Evolutionary conservation across 2,329 filamentous ascomycete genomes (phyloP).

Genomic region (Fusarium subtropicale): DNA sequence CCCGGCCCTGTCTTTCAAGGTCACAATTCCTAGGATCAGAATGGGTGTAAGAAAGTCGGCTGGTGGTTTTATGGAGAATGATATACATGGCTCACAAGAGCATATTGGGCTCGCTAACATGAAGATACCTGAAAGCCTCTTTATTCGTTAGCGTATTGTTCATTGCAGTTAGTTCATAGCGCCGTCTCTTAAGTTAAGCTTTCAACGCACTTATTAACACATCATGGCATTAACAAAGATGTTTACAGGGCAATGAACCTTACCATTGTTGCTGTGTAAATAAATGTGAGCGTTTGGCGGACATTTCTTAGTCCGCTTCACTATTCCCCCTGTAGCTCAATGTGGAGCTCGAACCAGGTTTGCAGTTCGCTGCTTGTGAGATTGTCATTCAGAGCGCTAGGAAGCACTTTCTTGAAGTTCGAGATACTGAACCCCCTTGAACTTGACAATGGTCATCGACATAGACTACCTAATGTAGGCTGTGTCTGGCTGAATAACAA

Average conservation of each 20-base stretch:
- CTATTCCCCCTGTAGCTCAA: neutral
- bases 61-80: conserved; percentile 41
- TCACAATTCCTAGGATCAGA: conserved; percentile 28
- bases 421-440: no score
- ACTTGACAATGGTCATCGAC: no score
- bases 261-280: neutral
- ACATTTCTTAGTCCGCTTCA: neutral
- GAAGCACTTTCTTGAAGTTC: neutral
- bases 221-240: no score
- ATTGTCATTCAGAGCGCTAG: neutral
- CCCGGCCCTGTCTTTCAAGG: conserved; percentile 60
- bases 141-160: neutral
- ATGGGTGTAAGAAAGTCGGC: conserved; percentile 30
- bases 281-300: neutral
- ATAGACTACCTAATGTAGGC: no score
- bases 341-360: neutral
- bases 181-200: no score
- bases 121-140: neutral
- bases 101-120: conserved; percentile 35
- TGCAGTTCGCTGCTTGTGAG: neutral
- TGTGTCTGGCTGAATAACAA: no score
- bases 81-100: conserved; percentile 42
- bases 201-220: neutral
- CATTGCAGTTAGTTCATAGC: neutral
- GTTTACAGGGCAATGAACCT: no score